Percentiles rank a stretch among this genome's conserved stretches.
These are phyloP conservation scores for Leishmania aethiopica DNA, from an alignment of 208 protist species.

Conservation along the genomic window DNA sequence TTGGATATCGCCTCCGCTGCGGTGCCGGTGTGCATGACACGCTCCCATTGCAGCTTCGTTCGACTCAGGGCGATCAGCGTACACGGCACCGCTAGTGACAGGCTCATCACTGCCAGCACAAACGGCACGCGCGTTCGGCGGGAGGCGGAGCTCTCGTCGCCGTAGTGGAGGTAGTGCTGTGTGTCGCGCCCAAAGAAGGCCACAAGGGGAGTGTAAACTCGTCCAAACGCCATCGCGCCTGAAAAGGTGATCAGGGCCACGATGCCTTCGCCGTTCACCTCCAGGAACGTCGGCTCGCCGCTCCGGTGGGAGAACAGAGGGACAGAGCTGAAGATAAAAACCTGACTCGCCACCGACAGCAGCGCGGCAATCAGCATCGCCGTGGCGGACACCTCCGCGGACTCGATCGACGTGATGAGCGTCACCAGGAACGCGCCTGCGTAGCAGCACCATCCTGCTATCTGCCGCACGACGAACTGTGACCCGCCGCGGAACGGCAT, in stretches of 20 bases:
- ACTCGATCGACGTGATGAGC: conserved; percentile 58
- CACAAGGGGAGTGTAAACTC: conserved; percentile 51
- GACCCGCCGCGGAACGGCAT: conserved; percentile 82
- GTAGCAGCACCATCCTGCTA: conserved; percentile 67
- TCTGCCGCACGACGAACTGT: conserved; percentile 64
- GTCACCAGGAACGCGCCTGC: conserved; percentile 54
- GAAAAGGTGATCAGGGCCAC: conserved; percentile 71
- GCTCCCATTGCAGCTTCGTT: conserved; percentile 55
- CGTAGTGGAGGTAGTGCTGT: conserved; percentile 18
- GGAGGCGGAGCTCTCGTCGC: conserved; percentile 2
- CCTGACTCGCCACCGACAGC: conserved; percentile 62
- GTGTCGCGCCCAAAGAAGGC: conserved; percentile 35
- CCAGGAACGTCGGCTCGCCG: conserved; percentile 53
- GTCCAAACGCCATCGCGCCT: conserved; percentile 55
- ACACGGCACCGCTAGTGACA: conserved; percentile 64
- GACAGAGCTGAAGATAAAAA: conserved; percentile 67
- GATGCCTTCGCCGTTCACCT: conserved; percentile 77
- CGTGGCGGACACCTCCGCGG: conserved; percentile 30
- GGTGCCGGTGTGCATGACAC: background rate
- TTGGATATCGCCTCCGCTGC: background rate
- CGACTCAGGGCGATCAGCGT: conserved; percentile 66
- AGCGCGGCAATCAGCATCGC: conserved; percentile 51
- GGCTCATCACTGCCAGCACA: conserved; percentile 56
- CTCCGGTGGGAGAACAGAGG: conserved; percentile 49
- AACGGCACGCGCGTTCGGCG: conserved; percentile 59